phyloP scores from a whole-genome alignment of 768 basidiomycete genomes.

The Lentinus brumalis region DNA sequence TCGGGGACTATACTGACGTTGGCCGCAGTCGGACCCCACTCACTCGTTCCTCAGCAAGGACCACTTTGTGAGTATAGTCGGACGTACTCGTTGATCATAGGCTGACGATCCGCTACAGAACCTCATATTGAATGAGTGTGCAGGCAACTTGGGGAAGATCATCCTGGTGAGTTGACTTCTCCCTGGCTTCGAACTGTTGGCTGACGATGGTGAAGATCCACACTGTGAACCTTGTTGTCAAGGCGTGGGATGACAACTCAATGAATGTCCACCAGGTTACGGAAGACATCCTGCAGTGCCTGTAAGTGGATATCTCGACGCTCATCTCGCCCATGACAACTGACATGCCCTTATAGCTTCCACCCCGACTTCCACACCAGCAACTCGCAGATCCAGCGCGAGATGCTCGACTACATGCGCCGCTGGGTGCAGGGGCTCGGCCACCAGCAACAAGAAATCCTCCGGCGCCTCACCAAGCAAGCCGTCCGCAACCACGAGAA shows the following conservation, averaged over 20 bases:
- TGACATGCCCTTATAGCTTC: constrained; percentile 50
- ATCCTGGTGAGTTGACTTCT: constrained; percentile 52
- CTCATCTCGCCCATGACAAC: neutral
- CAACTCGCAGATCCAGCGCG: constrained; percentile 65
- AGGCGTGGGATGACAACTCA: constrained; percentile 79
- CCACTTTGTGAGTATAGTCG: constrained; percentile 65
- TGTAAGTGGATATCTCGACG: constrained; percentile 45
- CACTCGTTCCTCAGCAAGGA: constrained; percentile 90
- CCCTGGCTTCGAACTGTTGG: neutral
- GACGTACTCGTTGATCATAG: neutral
- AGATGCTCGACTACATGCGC: constrained; percentile 73
- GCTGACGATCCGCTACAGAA: constrained; percentile 46
- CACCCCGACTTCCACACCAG: constrained; percentile 80
- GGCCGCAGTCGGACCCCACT: constrained; percentile 73
- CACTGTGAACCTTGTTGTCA: constrained; percentile 66
- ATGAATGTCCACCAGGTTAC: constrained; percentile 56
- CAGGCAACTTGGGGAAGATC: constrained; percentile 70
- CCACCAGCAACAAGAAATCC: constrained; percentile 44
- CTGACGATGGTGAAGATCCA: constrained; percentile 44
- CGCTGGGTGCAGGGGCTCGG: constrained; percentile 61
- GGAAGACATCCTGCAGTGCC: constrained; percentile 66
- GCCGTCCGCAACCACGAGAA: constrained; percentile 75
- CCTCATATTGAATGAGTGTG: constrained; percentile 80
- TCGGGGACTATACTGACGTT: neutral
- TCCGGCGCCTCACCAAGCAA: constrained; percentile 63